Conservation (phyloP, 306 rosid species). For the Quercus robur region DNA sequence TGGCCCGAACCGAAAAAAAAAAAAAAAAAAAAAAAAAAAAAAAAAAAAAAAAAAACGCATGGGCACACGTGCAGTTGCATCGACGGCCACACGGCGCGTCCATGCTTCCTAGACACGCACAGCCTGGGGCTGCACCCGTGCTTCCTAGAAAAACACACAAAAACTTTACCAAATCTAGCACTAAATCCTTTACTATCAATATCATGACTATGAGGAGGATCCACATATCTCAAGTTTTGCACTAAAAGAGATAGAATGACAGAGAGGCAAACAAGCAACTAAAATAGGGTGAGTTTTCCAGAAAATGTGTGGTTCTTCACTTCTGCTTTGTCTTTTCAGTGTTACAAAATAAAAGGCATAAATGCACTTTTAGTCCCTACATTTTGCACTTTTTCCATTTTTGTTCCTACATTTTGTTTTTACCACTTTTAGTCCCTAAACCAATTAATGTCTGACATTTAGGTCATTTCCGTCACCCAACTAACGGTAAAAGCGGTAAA, state of each 20-base stretch:
- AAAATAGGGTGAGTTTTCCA: background rate
- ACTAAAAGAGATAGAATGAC: background rate
- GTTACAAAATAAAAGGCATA: background rate
- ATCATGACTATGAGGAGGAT: background rate
- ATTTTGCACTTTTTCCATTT: too few species aligned
- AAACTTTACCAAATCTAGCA: too few species aligned
- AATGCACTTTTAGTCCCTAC: too few species aligned
- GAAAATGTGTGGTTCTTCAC: background rate
- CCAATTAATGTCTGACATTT: too few species aligned
- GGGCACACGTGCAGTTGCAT: accelerated
- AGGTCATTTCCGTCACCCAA: too few species aligned
- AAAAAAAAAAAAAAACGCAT: too few species aligned
- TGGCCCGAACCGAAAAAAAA: accelerated
- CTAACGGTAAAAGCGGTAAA: too few species aligned
- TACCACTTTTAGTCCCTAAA: too few species aligned
- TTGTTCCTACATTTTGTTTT: too few species aligned
- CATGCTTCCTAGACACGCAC: too few species aligned
- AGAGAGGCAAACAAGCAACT: background rate
- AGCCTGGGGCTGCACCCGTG: too few species aligned
- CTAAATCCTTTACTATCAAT: background rate
- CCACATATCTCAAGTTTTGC: background rate
- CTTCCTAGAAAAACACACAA: too few species aligned
- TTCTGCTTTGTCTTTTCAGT: background rate
- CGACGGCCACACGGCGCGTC: accelerated
- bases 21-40: accelerated